Evolutionary conservation across 2,329 filamentous ascomycete genomes (phyloP).

Genomic region (Cyphellophora attinorum): DNA sequence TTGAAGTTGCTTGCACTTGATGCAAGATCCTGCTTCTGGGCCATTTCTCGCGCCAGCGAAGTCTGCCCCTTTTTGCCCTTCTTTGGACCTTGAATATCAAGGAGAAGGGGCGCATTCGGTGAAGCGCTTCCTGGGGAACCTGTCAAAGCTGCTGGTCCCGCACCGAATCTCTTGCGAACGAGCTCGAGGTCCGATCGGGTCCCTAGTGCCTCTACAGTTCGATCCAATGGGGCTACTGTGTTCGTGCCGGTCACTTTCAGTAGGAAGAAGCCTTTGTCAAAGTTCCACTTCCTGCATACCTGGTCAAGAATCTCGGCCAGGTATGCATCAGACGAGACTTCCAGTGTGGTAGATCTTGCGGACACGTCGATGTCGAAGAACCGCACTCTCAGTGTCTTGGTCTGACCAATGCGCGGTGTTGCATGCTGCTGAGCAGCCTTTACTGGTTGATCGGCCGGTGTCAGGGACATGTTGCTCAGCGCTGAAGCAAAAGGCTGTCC

Average conservation of each 20-base stretch:
- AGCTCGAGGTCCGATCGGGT: slow-evolving; percentile 52
- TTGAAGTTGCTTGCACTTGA: slow-evolving; percentile 42
- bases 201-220: slow-evolving; percentile 55
- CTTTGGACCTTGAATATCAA: slow-evolving; percentile 32
- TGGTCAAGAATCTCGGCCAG: slow-evolving; percentile 58
- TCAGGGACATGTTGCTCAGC: slow-evolving; percentile 33
- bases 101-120: slow-evolving; percentile 55
- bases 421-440: slow-evolving; percentile 30
- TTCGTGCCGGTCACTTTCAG: slow-evolving; percentile 55
- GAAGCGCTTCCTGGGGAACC: slow-evolving; percentile 53
- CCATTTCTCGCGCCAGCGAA: slow-evolving; percentile 31
- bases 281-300: slow-evolving; percentile 51
- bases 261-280: slow-evolving; percentile 56
- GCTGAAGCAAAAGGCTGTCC: slow-evolving; percentile 37
- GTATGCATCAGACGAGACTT: slow-evolving; percentile 56
- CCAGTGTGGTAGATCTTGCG: slow-evolving; percentile 41
- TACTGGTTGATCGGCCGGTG: slow-evolving; percentile 37
- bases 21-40: slow-evolving; percentile 37
- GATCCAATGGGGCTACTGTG: slow-evolving; percentile 54
- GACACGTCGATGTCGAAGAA: slow-evolving; percentile 52
- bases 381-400: slow-evolving; percentile 50
- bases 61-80: slow-evolving; percentile 34
- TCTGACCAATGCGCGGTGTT: slow-evolving; percentile 46
- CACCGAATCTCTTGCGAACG: slow-evolving; percentile 51
- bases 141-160: slow-evolving; percentile 45